Base-by-base conservation (phyloP, 305 asterid species). In the Lippia alba region DNA sequence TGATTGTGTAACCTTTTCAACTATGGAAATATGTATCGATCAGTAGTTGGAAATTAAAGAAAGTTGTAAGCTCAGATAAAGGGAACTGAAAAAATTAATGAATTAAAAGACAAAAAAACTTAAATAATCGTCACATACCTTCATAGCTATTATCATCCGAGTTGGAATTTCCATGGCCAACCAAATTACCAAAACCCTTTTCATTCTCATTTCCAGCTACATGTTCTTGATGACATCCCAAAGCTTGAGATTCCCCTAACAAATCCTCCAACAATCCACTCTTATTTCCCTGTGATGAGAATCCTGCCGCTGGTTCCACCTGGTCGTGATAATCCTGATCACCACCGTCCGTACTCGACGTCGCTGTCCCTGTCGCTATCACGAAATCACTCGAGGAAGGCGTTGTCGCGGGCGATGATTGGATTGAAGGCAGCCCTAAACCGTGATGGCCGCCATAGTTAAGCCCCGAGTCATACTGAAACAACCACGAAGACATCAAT, bases 231-330 rank as follows among this genome's bases (percentile, higher is more conserved):
- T 41, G 14, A 1, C 67, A 54, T 0, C 56, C 61, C 74, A 85
- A 61, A 48, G 81, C 71, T 24, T 68, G 79, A 64, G 87, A 71
- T 57, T 85, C 87, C 60, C 67, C 83, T 12, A 86, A 59, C 8
- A 91, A 74, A 73, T 89, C 97, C 19, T 79, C 84, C 73, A 89
- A 64, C 81, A 91, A 71, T 32, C 96, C 97, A 10, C 85, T 85
- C 6, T 72, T 78, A 2, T 36, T 72, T 39, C 82, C 34, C 0
- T 55, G 66, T 2, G 69, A 46, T 53, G 80, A 72, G 10, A 44
- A 44, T 44, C 49, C 49, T 8, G 49, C 49, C 3, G 49, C 12
- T 11, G 49, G 3, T 75, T 79, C 9, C 19, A 20, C 76, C 24
- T 82, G 82, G 9, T 36, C 41, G 32, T 19, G 5, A 12, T 69